These are phyloP conservation scores for Penicillium sp. DNA, from an alignment of 2,329 filamentous ascomycete genomes.

Conservation along the genomic window DNA sequence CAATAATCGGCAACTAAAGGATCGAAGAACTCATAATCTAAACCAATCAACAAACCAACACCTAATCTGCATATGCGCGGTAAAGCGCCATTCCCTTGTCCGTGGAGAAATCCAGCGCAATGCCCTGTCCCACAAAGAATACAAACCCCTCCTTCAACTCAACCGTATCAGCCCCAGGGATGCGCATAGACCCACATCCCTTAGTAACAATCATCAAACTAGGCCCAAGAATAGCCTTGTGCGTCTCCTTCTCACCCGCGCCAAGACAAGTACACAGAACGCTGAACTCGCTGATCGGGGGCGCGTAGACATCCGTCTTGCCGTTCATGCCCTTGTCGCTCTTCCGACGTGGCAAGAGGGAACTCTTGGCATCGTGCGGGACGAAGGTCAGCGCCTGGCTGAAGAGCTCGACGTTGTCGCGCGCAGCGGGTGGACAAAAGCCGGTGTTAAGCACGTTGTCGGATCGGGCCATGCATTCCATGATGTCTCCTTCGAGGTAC, in stretches of 20 bases:
- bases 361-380: conserved; percentile 56
- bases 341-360: conserved; percentile 49
- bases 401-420: conserved; percentile 63
- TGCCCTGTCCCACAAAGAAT: conserved; percentile 61
- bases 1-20: background rate
- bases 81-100: conserved; percentile 41
- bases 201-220: conserved; percentile 60
- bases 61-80: conserved; percentile 15
- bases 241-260: conserved; percentile 55
- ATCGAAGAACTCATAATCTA: background rate
- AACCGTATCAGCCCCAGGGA: conserved; percentile 48
- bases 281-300: conserved; percentile 68
- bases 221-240: conserved; percentile 55
- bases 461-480: conserved; percentile 72
- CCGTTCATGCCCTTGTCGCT: conserved; percentile 54
- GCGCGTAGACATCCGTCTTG: conserved; percentile 60
- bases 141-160: conserved; percentile 59
- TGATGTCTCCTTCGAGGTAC: conserved; percentile 67
- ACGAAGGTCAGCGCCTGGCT: conserved; percentile 59
- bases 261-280: conserved; percentile 59
- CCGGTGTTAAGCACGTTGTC: conserved; percentile 72
- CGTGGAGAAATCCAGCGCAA: conserved; percentile 47
- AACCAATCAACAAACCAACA: background rate
- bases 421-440: conserved; percentile 64
- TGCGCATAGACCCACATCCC: conserved; percentile 55